Percentiles rank a stretch among this genome's conserved stretches.
phyloP scores from a whole-genome alignment of 176 grass and related monocot species.

The Avena insularis region DNA sequence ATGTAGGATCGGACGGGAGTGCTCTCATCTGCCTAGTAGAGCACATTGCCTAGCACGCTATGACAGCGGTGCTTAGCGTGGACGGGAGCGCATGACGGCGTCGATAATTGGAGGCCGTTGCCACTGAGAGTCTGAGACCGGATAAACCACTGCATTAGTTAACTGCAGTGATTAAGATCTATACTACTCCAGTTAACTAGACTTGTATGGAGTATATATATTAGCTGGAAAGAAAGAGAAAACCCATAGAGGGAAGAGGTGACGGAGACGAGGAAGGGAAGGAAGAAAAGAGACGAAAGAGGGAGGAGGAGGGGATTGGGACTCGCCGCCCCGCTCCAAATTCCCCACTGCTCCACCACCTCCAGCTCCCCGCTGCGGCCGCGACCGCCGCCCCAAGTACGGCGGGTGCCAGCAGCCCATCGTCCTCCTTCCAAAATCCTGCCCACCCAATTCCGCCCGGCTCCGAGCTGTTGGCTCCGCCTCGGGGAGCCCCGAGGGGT shows the following conservation, averaged over 20 bases:
- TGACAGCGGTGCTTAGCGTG: conserved; percentile 23
- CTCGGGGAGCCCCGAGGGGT: background rate
- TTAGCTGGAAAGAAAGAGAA: conserved; percentile 35
- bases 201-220: background rate
- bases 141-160: background rate
- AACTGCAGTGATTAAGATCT: conserved; percentile 25
- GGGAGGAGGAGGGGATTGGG: conserved; percentile 51
- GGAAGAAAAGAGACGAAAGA: conserved; percentile 45
- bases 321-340: conserved; percentile 51
- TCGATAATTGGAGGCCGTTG: conserved; percentile 20
- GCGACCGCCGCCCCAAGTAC: background rate
- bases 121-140: background rate
- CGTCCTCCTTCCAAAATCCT: conserved; percentile 25
- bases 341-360: conserved; percentile 43
- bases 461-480: conserved; percentile 35
- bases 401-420: background rate
- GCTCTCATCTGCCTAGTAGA: background rate
- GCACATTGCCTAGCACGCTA: conserved; percentile 3
- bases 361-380: background rate
- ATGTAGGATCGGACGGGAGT: background rate
- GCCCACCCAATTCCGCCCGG: conserved; percentile 30
- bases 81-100: conserved; percentile 18
- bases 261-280: conserved; percentile 52
- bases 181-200: background rate
- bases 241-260: conserved; percentile 28